Percentiles rank a stretch among this genome's conserved stretches.
phyloP scores from a whole-genome alignment of 108 stramenopile species.

The Cyclotella sp. region DNA sequence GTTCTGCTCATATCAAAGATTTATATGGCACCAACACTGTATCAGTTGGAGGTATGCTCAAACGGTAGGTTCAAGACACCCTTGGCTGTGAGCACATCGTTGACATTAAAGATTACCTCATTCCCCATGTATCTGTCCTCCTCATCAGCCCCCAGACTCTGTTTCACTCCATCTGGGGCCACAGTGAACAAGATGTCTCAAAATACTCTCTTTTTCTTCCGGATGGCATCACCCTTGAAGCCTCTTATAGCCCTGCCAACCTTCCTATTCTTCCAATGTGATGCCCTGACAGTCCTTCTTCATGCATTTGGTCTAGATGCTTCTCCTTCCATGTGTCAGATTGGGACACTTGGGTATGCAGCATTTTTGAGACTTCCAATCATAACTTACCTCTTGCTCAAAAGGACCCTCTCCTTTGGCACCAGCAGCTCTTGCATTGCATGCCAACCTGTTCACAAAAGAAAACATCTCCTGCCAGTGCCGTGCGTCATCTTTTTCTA shows the following conservation, averaged over 20 bases:
- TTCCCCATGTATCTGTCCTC: not conserved
- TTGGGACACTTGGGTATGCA: too few species aligned
- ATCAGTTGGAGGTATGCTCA: not conserved
- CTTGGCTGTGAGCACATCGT: not conserved
- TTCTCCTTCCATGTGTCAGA: not conserved
- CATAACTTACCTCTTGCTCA: not conserved
- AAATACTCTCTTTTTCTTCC: not conserved
- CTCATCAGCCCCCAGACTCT: not conserved
- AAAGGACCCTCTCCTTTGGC: conserved; percentile 17
- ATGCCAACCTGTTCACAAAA: not conserved
- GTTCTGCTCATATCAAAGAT: conserved; percentile 4
- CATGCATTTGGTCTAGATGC: not conserved
- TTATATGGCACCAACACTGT: conserved; percentile 9
- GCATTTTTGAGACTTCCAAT: not conserved
- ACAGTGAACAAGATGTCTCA: not conserved
- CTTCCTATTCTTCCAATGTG: not conserved
- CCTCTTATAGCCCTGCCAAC: not conserved
- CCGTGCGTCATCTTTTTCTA: not conserved
- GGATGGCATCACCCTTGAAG: not conserved
- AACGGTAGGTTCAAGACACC: not conserved
- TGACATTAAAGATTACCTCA: not conserved
- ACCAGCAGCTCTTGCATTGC: not conserved
- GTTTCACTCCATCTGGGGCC: not conserved
- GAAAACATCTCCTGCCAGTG: not conserved
- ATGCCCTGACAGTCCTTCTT: not conserved